Conservation (phyloP, 495 filamentous ascomycete species). For the Talaromyces trachyspermus region DNA sequence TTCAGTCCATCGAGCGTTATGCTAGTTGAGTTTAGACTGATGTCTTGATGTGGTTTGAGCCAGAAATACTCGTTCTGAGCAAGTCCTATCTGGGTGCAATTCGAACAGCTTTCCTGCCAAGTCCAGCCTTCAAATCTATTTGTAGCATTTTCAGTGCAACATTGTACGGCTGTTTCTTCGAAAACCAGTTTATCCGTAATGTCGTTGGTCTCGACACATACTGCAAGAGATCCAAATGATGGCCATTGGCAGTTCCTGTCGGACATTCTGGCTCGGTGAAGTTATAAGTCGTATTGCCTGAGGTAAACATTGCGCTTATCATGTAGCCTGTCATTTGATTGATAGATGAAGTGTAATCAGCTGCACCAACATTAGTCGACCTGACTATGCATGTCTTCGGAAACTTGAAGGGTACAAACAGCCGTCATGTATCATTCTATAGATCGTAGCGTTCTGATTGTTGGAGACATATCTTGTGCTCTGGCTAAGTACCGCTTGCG, state of each 20-base stretch:
- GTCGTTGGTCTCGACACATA: neutral
- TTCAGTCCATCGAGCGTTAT: neutral
- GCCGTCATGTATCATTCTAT: neutral
- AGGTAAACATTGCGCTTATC: slow-evolving; percentile 2
- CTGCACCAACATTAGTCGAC: neutral
- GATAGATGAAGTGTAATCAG: neutral
- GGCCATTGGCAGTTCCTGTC: slow-evolving; percentile 1
- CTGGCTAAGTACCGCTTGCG: neutral
- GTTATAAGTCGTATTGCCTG: neutral
- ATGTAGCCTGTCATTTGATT: neutral
- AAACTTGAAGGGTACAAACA: neutral
- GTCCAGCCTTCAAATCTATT: neutral
- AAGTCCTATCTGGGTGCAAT: neutral
- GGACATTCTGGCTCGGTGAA: slow-evolving; percentile 1
- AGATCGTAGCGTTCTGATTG: neutral
- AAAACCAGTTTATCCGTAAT: neutral
- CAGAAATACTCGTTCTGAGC: neutral
- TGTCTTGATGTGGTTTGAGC: neutral
- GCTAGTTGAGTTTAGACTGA: neutral
- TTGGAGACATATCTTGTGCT: neutral
- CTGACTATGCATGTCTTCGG: neutral
- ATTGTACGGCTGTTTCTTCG: neutral
- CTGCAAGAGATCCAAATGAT: slow-evolving; percentile 1
- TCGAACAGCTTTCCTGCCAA: neutral
- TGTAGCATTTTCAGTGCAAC: neutral